phyloP scores from a whole-genome alignment of 1,284 basidiomycete species.

The Sporisorium scitamineum region DNA sequence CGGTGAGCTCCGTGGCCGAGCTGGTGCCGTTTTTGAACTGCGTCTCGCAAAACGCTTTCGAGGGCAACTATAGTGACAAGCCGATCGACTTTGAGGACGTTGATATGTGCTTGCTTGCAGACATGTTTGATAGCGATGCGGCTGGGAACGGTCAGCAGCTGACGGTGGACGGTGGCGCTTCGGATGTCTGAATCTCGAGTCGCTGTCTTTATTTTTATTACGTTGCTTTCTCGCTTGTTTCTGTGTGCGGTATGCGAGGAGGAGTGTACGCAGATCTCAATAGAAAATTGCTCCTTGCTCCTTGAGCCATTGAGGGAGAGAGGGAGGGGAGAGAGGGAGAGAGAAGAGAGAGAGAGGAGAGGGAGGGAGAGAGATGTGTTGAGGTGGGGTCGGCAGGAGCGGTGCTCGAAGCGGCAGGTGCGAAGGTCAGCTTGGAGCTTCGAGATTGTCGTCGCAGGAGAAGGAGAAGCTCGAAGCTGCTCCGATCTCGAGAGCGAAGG shows the following conservation, averaged over 20 bases:
- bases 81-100: slow-evolving; percentile 37
- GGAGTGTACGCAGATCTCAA: too few species aligned
- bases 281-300: too few species aligned
- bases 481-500: too few species aligned
- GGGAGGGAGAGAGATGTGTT: too few species aligned
- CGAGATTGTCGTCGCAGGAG: too few species aligned
- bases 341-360: too few species aligned
- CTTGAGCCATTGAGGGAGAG: too few species aligned
- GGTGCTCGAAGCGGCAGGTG: too few species aligned
- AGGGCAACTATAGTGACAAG: slow-evolving; percentile 31
- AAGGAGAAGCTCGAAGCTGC: too few species aligned
- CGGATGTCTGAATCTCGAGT: not conserved
- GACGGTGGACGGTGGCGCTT: not conserved
- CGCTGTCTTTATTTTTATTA: not conserved
- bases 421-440: too few species aligned
- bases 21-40: slow-evolving; percentile 37
- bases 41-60: slow-evolving; percentile 40
- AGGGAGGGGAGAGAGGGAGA: too few species aligned
- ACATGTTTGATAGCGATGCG: slow-evolving; percentile 49
- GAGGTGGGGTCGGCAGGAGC: too few species aligned
- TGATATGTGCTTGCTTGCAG: slow-evolving; percentile 43
- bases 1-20: slow-evolving; percentile 20
- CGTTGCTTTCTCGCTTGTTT: not conserved
- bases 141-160: not conserved
- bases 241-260: not conserved